phyloP scores from a whole-genome alignment of 176 grass and related monocot genomes.

The Lolium rigidum region DNA sequence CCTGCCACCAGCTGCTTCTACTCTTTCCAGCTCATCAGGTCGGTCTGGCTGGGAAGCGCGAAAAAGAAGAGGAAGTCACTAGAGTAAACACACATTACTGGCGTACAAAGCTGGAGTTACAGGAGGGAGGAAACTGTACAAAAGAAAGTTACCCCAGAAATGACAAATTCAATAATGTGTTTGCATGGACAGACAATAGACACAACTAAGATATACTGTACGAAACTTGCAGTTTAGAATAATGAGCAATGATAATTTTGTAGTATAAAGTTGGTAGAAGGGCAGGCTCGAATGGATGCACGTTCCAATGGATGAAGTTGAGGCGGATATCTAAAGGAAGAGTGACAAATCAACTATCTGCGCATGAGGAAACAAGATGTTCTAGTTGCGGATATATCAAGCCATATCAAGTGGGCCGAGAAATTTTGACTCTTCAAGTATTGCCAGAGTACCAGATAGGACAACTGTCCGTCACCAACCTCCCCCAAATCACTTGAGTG shows the following conservation, averaged over 20 bases:
- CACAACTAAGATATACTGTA: not conserved
- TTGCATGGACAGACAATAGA: not conserved
- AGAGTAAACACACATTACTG: conserved; percentile 19
- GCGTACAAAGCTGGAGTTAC: not conserved
- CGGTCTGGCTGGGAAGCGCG: conserved; percentile 73
- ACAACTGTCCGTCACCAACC: conserved; percentile 12
- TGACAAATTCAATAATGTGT: conserved; percentile 6
- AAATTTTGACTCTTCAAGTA: conserved; percentile 18
- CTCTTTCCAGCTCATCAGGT: conserved; percentile 79
- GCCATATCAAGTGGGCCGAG: conserved; percentile 5
- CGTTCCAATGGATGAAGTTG: not conserved
- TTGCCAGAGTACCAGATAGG: not conserved
- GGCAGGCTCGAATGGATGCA: no score
- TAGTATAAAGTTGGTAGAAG: not conserved
- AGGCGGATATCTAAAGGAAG: conserved; percentile 22
- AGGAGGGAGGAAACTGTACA: not conserved
- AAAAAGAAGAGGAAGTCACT: conserved; percentile 31
- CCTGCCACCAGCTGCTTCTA: conserved; percentile 78
- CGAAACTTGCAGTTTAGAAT: not conserved
- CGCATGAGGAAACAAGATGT: conserved; percentile 15
- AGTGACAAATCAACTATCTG: not conserved
- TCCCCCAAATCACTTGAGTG: not conserved
- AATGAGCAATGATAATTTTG: conserved; percentile 30
- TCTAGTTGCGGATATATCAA: conserved; percentile 31
- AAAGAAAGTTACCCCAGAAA: not conserved